A percentile compares a stretch with the other conserved stretches of the same genome.
These are phyloP conservation scores for Saturnispora ahearnii DNA, from an alignment of 805 yeast genomes.

Conservation along the genomic window DNA sequence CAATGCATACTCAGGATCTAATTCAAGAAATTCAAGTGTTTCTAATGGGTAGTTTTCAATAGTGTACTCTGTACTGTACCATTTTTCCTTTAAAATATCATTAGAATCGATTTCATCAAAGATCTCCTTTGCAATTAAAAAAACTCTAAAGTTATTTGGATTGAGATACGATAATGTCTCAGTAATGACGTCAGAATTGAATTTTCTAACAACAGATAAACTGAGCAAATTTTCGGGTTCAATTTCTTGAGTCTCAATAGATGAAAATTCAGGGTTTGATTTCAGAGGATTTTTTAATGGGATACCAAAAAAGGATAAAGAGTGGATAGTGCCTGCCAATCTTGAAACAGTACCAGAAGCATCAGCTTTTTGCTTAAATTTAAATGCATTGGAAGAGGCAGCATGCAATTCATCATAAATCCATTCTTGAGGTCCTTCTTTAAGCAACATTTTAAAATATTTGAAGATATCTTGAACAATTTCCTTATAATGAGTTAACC, in stretches of 20 bases:
- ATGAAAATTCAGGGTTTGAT: constrained; percentile 4
- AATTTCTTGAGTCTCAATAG: constrained; percentile 25
- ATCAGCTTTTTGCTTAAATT: constrained; percentile 68
- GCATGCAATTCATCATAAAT: constrained; percentile 67
- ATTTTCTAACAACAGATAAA: constrained; percentile 44
- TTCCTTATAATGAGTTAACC: constrained; percentile 53
- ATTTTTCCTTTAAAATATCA: constrained; percentile 49
- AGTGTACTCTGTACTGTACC: constrained; percentile 86
- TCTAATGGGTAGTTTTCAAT: constrained; percentile 30
- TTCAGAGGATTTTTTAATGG: constrained; percentile 13
- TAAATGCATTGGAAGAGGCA: constrained; percentile 61
- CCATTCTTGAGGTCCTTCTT: constrained; percentile 65
- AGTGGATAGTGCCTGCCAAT: constrained; percentile 24
- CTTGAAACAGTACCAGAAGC: constrained; percentile 65
- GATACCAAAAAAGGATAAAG: constrained; percentile 19
- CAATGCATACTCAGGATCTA: constrained; percentile 33
- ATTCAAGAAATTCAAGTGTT: constrained; percentile 28
- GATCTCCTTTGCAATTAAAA: constrained; percentile 40
- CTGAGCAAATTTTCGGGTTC: constrained; percentile 62
- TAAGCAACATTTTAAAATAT: constrained; percentile 55
- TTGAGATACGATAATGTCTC: constrained; percentile 41
- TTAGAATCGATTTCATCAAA: constrained; percentile 35
- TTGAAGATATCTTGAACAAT: constrained; percentile 57
- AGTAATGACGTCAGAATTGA: constrained; percentile 44
- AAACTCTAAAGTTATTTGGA: constrained; percentile 52